These are phyloP conservation scores for Leccinum uliginosum DNA, from an alignment of 768 basidiomycete species.

Conservation along the genomic window DNA sequence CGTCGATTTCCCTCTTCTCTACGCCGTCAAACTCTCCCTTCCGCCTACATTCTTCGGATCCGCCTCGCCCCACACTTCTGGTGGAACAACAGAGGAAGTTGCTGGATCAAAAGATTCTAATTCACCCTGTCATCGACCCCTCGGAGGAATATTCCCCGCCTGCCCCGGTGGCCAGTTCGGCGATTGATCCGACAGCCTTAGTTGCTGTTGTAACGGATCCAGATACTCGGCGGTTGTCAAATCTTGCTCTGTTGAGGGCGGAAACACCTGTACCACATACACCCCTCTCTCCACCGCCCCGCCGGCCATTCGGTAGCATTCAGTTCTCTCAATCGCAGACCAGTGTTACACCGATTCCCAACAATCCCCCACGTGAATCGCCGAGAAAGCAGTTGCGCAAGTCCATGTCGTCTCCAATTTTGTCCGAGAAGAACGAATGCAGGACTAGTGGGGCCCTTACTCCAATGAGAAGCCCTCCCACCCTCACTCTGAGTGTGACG, in stretches of 20 bases:
- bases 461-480: conserved; percentile 41
- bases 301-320: conserved; percentile 37
- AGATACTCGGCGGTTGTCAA: conserved; percentile 37
- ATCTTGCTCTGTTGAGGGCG: conserved; percentile 50
- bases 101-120: conserved; percentile 44
- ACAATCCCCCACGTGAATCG: conserved; percentile 4
- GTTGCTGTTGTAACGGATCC: conserved; percentile 19
- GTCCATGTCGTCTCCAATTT: conserved; percentile 50
- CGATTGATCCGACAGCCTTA: conserved; percentile 8
- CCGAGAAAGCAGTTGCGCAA: conserved; percentile 36
- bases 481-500: conserved; percentile 31
- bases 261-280: conserved; percentile 64
- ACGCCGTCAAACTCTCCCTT: conserved; percentile 34
- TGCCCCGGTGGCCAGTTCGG: conserved; percentile 5
- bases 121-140: conserved; percentile 34
- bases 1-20: conserved; percentile 32
- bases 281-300: conserved; percentile 65
- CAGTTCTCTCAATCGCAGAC: conserved; percentile 58
- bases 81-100: conserved; percentile 23
- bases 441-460: conserved; percentile 26
- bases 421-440: conserved; percentile 42
- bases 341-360: conserved; percentile 33
- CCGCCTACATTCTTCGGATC: conserved; percentile 20
- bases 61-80: conserved; percentile 15
- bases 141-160: conserved; percentile 30